phyloP scores from a whole-genome alignment of 2,329 filamentous ascomycete genomes.

The Botrytis fragariae region DNA sequence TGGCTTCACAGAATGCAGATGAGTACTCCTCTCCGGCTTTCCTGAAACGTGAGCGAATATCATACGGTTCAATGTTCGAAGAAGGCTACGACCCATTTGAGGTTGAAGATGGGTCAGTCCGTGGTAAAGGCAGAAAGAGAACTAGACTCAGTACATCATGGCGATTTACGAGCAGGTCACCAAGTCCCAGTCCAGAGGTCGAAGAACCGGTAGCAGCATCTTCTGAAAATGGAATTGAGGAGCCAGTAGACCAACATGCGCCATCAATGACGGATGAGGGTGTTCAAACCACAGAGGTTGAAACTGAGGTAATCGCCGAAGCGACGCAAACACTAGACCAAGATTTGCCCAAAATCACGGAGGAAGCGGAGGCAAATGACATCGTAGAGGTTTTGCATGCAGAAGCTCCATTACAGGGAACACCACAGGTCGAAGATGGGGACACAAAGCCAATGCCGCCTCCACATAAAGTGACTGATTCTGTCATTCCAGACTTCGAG shows the following conservation, averaged over 20 bases:
- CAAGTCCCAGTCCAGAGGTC: slow-evolving; percentile 56
- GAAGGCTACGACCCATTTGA: slow-evolving; percentile 62
- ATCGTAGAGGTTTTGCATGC: not conserved
- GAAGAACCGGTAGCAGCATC: slow-evolving; percentile 23
- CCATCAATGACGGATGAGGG: slow-evolving; percentile 42
- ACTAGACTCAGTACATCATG: slow-evolving; percentile 68
- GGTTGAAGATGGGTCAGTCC: slow-evolving; percentile 63
- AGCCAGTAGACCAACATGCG: slow-evolving; percentile 26
- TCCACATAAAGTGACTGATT: not conserved
- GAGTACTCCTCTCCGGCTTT: slow-evolving; percentile 80
- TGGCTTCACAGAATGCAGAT: slow-evolving; percentile 42
- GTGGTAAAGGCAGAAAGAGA: slow-evolving; percentile 64
- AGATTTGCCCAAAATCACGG: not conserved
- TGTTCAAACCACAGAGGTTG: slow-evolving; percentile 43
- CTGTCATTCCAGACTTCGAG: not conserved
- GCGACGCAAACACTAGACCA: not conserved
- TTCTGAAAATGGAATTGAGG: slow-evolving; percentile 17
- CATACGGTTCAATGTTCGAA: slow-evolving; percentile 65
- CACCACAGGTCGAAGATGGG: not conserved
- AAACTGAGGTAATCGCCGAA: slow-evolving; percentile 27
- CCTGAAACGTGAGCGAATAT: slow-evolving; percentile 66
- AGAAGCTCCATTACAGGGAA: not conserved
- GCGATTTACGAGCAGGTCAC: slow-evolving; percentile 70
- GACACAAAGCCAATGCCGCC: slow-evolving; percentile 5
- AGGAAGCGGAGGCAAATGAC: not conserved